These are phyloP conservation scores for Lactifluus hygrophoroides DNA, from an alignment of 768 basidiomycete species.

Conservation along the genomic window DNA sequence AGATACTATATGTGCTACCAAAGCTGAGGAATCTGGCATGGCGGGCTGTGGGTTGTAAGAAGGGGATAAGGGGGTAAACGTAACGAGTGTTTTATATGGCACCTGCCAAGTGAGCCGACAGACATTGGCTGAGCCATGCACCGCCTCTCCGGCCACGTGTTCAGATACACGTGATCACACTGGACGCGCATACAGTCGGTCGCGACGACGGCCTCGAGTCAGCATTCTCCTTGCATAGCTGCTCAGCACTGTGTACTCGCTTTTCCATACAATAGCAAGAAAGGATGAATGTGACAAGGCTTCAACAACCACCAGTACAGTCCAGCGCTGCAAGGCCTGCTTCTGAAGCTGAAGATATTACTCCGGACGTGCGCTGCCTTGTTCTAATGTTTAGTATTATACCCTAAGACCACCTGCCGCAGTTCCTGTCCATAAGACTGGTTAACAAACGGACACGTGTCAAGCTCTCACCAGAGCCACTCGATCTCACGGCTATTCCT, in stretches of 20 bases:
- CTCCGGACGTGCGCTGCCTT: conserved; percentile 16
- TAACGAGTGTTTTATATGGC: not conserved
- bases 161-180: not conserved
- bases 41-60: not conserved
- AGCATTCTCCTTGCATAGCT: not conserved
- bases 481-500: conserved; percentile 35
- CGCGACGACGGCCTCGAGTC: too few species aligned
- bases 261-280: too few species aligned
- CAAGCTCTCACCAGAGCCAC: conserved; percentile 44
- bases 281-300: conserved; percentile 18
- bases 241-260: not conserved
- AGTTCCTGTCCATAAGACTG: conserved; percentile 34
- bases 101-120: not conserved
- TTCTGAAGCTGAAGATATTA: conserved; percentile 15
- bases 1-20: conserved; percentile 46
- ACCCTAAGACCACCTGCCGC: not conserved
- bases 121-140: too few species aligned
- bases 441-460: conserved; percentile 58
- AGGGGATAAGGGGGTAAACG: not conserved
- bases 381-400: not conserved
- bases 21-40: conserved; percentile 29
- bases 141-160: not conserved
- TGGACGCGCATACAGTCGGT: not conserved
- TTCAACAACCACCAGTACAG: conserved; percentile 15
- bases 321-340: conserved; percentile 3